phyloP scores from a whole-genome alignment of 345 rosid species.

The Diplotaxis tenuifolia region DNA sequence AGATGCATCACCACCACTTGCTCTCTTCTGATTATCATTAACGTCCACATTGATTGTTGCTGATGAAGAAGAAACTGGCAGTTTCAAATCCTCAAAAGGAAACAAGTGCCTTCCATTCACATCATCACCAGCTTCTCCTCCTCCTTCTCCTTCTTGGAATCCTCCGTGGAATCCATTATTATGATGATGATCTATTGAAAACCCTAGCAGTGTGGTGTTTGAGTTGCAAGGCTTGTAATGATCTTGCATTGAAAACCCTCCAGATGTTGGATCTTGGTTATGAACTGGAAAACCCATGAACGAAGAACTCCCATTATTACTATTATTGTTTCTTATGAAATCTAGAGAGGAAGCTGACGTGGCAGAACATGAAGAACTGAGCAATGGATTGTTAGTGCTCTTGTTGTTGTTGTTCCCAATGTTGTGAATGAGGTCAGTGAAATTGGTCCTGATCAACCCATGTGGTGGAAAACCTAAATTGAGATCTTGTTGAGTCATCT shows the following conservation, averaged over 20 bases:
- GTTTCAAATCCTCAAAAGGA: conserved; percentile 90
- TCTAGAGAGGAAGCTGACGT: conserved; percentile 53
- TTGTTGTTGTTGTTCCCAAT: conserved; percentile 38
- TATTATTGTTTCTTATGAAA: conserved; percentile 67
- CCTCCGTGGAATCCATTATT: conserved; percentile 50
- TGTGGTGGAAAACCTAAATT: conserved; percentile 64
- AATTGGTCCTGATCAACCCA: conserved; percentile 44
- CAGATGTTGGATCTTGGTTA: conserved; percentile 51
- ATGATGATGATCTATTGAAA: conserved; percentile 76
- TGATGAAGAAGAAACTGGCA: conserved; percentile 52
- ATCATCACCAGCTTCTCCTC: conserved; percentile 41
- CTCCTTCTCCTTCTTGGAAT: conserved; percentile 35
- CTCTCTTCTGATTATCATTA: conserved; percentile 51
- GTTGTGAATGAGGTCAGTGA: conserved; percentile 63
- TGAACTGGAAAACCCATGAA: conserved; percentile 62
- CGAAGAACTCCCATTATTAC: conserved; percentile 55
- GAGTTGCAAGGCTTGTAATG: conserved; percentile 63
- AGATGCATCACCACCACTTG: conserved; percentile 44
- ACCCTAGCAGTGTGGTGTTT: conserved; percentile 48
- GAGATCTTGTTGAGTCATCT: conserved; percentile 67
- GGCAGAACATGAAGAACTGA: conserved; percentile 37
- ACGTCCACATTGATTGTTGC: conserved; percentile 33
- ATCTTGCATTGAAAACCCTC: conserved; percentile 67
- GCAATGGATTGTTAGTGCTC: conserved; percentile 36
- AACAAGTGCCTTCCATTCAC: conserved; percentile 64